phyloP scores from a whole-genome alignment of 345 rosid genomes.

The Murraya koenigii region DNA sequence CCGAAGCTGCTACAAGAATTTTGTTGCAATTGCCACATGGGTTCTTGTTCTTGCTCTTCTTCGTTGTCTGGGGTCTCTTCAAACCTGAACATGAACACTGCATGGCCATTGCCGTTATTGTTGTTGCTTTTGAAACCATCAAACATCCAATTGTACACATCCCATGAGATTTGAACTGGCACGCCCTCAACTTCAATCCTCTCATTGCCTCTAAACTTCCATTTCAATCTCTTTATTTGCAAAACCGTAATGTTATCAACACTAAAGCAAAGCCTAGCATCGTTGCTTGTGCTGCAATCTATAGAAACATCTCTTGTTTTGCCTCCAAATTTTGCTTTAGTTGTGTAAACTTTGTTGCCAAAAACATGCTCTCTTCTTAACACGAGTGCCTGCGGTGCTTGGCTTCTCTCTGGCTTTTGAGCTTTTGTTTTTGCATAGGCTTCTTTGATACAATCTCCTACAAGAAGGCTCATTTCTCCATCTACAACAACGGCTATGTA shows the following conservation, averaged over 20 bases:
- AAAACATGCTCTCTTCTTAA: constrained; percentile 79
- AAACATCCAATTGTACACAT: constrained; percentile 87
- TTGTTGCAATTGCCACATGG: constrained; percentile 33
- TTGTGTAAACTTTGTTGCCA: constrained; percentile 58
- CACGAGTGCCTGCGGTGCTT: constrained; percentile 35
- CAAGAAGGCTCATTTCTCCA: constrained; percentile 61
- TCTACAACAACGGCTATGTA: constrained; percentile 74
- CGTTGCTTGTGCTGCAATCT: constrained; percentile 58
- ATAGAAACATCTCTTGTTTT: constrained; percentile 61
- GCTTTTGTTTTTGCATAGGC: constrained; percentile 58
- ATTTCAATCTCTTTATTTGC: constrained; percentile 66
- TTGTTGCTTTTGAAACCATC: constrained; percentile 23
- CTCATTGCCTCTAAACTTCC: constrained; percentile 96
- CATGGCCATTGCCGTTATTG: constrained; percentile 37
- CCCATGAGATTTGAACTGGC: constrained; percentile 81
- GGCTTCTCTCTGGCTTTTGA: constrained; percentile 33
- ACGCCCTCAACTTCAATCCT: constrained; percentile 73
- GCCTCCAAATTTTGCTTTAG: constrained; percentile 78
- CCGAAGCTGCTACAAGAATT: constrained; percentile 36
- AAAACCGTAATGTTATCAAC: constrained; percentile 61
- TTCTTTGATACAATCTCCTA: constrained; percentile 65
- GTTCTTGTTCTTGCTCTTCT: constrained; percentile 20
- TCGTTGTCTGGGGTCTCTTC: constrained; percentile 38
- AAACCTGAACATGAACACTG: constrained; percentile 83
- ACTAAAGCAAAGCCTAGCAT: constrained; percentile 56